These are phyloP conservation scores for Sporothrix brasiliensis DNA, from an alignment of 2,329 filamentous ascomycete species.

Conservation along the genomic window DNA sequence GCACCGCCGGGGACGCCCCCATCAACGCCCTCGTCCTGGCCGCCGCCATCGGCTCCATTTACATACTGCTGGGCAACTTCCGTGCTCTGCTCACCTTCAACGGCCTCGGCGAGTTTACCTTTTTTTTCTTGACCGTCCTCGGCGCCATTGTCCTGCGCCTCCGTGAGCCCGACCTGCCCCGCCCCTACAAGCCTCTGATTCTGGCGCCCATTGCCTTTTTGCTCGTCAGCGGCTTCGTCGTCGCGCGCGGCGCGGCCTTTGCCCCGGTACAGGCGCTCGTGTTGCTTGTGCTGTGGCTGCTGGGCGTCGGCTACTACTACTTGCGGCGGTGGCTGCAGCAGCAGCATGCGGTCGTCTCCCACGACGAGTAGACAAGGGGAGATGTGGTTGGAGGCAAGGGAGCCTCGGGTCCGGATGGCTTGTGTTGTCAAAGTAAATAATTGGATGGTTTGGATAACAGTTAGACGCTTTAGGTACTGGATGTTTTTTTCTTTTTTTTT, in stretches of 20 bases:
- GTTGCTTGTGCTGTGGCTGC: conserved; percentile 54
- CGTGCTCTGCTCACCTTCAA: conserved; percentile 63
- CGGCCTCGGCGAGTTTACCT: conserved; percentile 62
- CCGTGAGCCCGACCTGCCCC: conserved; percentile 56
- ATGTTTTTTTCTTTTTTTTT: neutral
- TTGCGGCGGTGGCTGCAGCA: conserved; percentile 25
- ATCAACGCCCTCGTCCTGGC: conserved; percentile 58
- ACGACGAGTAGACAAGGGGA: neutral
- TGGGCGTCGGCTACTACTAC: conserved; percentile 51
- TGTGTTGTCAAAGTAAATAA: neutral
- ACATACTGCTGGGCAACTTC: conserved; percentile 64
- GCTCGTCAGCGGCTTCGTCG: conserved; percentile 62
- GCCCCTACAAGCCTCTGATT: conserved; percentile 60
- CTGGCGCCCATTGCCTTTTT: conserved; percentile 57
- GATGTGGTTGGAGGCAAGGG: neutral
- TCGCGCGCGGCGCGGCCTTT: conserved; percentile 61
- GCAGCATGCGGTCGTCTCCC: neutral
- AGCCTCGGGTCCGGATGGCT: neutral
- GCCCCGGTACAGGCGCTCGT: conserved; percentile 58
- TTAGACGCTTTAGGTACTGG: neutral
- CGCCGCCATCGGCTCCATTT: conserved; percentile 54
- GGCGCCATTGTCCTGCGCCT: conserved; percentile 60
- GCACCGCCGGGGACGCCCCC: conserved; percentile 48
- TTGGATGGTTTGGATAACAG: neutral
- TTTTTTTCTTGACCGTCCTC: conserved; percentile 65